A percentile compares a stretch with the other conserved stretches of the same genome.
These are phyloP conservation scores for Candida odintsovae DNA, from an alignment of 805 yeast species.

Conservation along the genomic window DNA sequence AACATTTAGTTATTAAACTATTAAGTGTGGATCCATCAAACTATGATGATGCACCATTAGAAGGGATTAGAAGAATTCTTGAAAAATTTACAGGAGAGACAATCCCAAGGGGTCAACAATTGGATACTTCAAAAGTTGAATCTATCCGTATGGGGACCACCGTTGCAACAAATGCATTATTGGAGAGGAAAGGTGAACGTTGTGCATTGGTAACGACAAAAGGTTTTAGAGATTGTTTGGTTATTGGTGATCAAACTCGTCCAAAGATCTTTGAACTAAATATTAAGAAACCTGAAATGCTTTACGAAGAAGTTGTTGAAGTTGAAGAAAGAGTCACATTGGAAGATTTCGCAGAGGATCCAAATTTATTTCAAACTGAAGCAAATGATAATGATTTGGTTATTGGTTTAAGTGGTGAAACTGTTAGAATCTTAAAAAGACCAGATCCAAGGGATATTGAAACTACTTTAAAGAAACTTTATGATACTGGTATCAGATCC, in stretches of 20 bases:
- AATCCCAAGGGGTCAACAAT: slow-evolving; percentile 54
- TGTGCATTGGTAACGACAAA: slow-evolving; percentile 83
- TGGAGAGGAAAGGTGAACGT: slow-evolving; percentile 87
- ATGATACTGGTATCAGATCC: slow-evolving; percentile 56
- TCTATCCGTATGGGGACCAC: slow-evolving; percentile 89
- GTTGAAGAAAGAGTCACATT: slow-evolving; percentile 87
- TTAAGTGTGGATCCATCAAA: slow-evolving; percentile 86
- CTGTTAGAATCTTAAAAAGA: slow-evolving; percentile 46
- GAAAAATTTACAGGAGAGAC: slow-evolving; percentile 47
- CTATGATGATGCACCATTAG: slow-evolving; percentile 87
- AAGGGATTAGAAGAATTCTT: slow-evolving; percentile 77
- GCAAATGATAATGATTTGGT: slow-evolving; percentile 31
- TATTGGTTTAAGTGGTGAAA: slow-evolving; percentile 64
- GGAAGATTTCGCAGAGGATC: slow-evolving; percentile 77
- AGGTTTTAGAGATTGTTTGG: slow-evolving; percentile 79
- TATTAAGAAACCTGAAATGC: slow-evolving; percentile 61
- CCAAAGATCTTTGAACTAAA: slow-evolving; percentile 85
- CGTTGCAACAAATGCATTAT: slow-evolving; percentile 90
- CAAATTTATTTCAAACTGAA: slow-evolving; percentile 27
- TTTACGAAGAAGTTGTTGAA: slow-evolving; percentile 75
- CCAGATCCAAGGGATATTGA: slow-evolving; percentile 44
- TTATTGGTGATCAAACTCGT: slow-evolving; percentile 87
- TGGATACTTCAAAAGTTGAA: slow-evolving; percentile 60
- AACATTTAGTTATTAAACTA: slow-evolving; percentile 49
- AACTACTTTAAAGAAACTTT: slow-evolving; percentile 37